A percentile compares a stretch with the other conserved stretches of the same genome.
phyloP scores from a whole-genome alignment of 1,284 basidiomycete species.

The Cryptococcus depauperatus region DNA sequence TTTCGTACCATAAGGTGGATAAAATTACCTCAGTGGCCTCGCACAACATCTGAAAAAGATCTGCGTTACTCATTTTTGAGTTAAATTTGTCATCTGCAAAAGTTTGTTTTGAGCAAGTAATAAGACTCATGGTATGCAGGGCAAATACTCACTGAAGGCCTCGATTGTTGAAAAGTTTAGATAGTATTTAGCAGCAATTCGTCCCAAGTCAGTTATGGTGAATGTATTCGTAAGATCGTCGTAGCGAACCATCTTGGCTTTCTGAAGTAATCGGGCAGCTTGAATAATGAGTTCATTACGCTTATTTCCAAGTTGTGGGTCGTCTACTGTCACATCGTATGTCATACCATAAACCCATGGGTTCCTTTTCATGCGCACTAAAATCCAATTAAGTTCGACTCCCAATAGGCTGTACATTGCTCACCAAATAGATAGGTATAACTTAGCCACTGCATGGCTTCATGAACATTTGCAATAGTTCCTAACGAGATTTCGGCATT shows the following conservation, averaged over 20 bases:
- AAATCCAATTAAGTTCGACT: background rate
- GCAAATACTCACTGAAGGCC: constrained; percentile 56
- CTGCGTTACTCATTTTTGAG: constrained; percentile 85
- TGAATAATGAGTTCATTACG: constrained; percentile 63
- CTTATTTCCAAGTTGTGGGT: constrained; percentile 68
- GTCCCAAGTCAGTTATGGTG: constrained; percentile 74
- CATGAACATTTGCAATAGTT: constrained; percentile 77
- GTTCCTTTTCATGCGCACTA: constrained; percentile 86
- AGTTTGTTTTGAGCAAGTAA: too few relatives aligned
- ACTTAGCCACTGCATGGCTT: constrained; percentile 91
- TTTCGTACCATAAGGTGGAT: background rate
- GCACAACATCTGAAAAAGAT: constrained; percentile 77
- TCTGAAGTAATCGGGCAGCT: constrained; percentile 61
- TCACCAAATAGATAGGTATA: constrained; percentile 83
- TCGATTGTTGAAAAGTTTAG: constrained; percentile 80
- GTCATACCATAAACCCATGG: constrained; percentile 86
- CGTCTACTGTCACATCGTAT: constrained; percentile 62
- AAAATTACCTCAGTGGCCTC: constrained; percentile 74
- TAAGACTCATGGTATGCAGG: background rate
- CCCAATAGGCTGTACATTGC: constrained; percentile 2
- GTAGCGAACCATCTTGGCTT: constrained; percentile 78
- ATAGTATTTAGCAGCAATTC: constrained; percentile 96
- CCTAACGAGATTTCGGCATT: constrained; percentile 95
- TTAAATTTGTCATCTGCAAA: constrained; percentile 58
- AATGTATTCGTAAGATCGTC: constrained; percentile 59